A percentile compares a stretch with the other conserved stretches of the same genome.
Conservation (phyloP, 2,329 filamentous ascomycete genomes). For the Aspergillus pseudonomiae region DNA sequence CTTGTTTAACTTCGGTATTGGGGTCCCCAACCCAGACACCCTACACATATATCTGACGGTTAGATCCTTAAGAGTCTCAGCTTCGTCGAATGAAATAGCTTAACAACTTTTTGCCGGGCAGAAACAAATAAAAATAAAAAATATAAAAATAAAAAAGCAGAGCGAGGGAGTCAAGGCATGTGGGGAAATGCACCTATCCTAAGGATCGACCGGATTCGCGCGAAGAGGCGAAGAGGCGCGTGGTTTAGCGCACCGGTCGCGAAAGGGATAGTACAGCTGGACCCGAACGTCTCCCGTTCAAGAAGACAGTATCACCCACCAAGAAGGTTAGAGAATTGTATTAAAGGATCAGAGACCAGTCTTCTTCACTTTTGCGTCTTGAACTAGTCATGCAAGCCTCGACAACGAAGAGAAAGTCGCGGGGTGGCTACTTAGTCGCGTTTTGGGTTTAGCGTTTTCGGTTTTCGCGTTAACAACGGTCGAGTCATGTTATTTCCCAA, state of each 20-base stretch:
- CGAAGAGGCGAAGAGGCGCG: constrained; percentile 38
- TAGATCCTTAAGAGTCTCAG: constrained; percentile 1
- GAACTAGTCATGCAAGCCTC: neutral
- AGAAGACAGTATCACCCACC: neutral
- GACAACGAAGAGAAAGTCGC: constrained; percentile 24
- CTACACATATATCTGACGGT: constrained; percentile 9
- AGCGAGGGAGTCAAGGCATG: constrained; percentile 19
- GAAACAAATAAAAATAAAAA: neutral
- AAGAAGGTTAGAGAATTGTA: neutral
- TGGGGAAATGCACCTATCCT: constrained; percentile 29
- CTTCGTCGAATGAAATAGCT: constrained; percentile 10
- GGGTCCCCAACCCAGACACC: constrained; percentile 12
- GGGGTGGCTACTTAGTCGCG: constrained; percentile 27
- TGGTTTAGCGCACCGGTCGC: constrained; percentile 29
- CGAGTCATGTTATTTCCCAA: constrained; percentile 19
- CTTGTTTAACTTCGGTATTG: constrained; percentile 11
- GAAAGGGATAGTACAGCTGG: constrained; percentile 22
- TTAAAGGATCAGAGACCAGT: neutral
- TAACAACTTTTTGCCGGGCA: constrained; percentile 11
- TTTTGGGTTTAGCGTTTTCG: constrained; percentile 28
- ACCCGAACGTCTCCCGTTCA: neutral
- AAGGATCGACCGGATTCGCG: constrained; percentile 30
- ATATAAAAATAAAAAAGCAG: constrained; percentile 18
- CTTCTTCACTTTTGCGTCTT: neutral
- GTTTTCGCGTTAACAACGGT: constrained; percentile 23